These are phyloP conservation scores for Dioszegia crocea DNA, from an alignment of 768 basidiomycete species.

Conservation along the genomic window DNA sequence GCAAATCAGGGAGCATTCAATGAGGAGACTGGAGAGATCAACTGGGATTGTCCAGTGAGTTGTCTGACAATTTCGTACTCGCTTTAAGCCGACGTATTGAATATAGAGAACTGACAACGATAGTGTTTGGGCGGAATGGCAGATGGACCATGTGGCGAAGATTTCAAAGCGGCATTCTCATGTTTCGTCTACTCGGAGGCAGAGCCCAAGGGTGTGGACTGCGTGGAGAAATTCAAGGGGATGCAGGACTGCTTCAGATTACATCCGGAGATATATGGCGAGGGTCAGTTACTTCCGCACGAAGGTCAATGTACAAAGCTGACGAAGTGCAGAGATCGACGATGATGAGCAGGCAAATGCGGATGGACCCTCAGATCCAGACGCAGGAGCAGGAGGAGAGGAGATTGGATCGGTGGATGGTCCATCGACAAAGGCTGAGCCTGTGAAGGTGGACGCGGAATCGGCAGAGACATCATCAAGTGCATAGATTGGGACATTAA, in stretches of 20 bases:
- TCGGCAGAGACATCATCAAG: neutral
- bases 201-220: conserved; percentile 96
- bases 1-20: conserved; percentile 68
- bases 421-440: neutral
- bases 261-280: conserved; percentile 92
- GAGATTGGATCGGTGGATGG: conserved; percentile 7
- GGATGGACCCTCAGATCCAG: neutral
- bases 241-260: conserved; percentile 98
- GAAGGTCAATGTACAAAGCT: neutral
- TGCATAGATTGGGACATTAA: neutral
- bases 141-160: conserved; percentile 85
- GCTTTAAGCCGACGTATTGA: neutral
- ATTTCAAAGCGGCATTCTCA: conserved; percentile 93
- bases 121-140: conserved; percentile 96
- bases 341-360: conserved; percentile 3
- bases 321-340: conserved; percentile 4
- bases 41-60: conserved; percentile 88
- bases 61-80: neutral
- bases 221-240: conserved; percentile 91
- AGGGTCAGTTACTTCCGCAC: conserved; percentile 59
- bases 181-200: conserved; percentile 92
- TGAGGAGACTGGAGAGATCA: conserved; percentile 96
- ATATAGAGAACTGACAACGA: neutral
- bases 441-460: neutral
- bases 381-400: neutral